phyloP scores from a whole-genome alignment of 805 yeast species.

The Blastobotrys mokoenaii region DNA sequence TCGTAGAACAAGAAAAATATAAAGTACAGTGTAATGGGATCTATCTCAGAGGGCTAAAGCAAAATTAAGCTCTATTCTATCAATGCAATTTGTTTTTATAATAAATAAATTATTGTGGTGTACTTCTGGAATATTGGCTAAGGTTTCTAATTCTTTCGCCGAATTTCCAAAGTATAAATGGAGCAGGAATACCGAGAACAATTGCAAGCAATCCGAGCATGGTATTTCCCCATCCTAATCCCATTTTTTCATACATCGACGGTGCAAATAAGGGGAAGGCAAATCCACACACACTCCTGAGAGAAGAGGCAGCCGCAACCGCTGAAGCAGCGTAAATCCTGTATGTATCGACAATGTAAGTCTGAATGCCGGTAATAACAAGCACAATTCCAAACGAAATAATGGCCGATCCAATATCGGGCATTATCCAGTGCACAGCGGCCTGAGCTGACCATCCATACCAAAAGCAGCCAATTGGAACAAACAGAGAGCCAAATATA shows the following conservation, averaged over 20 bases:
- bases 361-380: slow-evolving; percentile 53
- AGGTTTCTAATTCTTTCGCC: slow-evolving; percentile 28
- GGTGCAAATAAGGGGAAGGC: slow-evolving; percentile 59
- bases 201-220: slow-evolving; percentile 50
- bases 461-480: slow-evolving; percentile 57
- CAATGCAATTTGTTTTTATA: no score
- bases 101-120: no score
- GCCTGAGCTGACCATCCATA: slow-evolving; percentile 65
- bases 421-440: slow-evolving; percentile 53
- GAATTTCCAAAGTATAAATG: slow-evolving; percentile 43
- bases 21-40: no score
- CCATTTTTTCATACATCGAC: slow-evolving; percentile 44
- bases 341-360: slow-evolving; percentile 62
- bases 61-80: no score
- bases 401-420: slow-evolving; percentile 51
- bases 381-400: slow-evolving; percentile 51
- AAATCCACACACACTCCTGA: slow-evolving; percentile 59
- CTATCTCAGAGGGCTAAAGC: no score
- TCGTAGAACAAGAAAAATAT: no score
- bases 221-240: slow-evolving; percentile 66
- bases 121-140: no score
- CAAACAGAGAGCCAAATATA: slow-evolving; percentile 42
- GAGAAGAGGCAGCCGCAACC: slow-evolving; percentile 55
- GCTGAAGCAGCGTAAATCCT: slow-evolving; percentile 60
- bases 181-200: slow-evolving; percentile 51